phyloP scores from a whole-genome alignment of 345 rosid genomes.

The Rhodamnia argentea region DNA sequence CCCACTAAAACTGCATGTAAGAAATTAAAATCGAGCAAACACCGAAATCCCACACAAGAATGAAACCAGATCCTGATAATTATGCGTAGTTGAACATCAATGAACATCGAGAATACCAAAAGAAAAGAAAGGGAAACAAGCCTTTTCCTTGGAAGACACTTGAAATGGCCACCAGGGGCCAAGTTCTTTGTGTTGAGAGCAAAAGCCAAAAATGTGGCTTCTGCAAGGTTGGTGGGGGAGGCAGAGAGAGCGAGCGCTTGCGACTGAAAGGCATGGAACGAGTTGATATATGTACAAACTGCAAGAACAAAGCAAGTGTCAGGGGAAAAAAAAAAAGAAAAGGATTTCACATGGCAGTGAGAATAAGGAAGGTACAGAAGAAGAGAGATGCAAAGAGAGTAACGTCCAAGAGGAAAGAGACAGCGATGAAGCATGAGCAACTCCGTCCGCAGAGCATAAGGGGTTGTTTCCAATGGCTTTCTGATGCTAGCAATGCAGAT shows the following conservation, averaged over 20 bases:
- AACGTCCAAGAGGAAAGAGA: not conserved
- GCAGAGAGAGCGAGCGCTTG: not conserved
- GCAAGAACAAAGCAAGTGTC: not conserved
- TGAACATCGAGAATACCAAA: not conserved
- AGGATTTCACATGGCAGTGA: not conserved
- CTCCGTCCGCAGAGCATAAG: not conserved
- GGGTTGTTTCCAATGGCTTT: not conserved
- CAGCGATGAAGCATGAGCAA: not conserved
- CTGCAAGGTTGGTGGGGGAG: not conserved
- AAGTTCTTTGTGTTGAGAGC: not conserved
- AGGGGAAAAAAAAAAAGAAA: not conserved
- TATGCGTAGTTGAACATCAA: not conserved
- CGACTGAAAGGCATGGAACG: not conserved
- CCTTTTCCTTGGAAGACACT: not conserved
- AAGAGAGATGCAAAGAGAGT: not conserved
- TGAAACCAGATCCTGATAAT: not conserved
- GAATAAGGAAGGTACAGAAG: not conserved
- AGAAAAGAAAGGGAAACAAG: not conserved
- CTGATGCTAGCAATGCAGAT: not conserved
- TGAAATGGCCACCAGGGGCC: not conserved
- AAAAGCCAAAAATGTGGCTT: not conserved
- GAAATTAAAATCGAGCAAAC: not conserved
- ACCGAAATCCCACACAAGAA: not conserved
- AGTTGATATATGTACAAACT: not conserved
- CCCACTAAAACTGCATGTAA: not conserved